These are phyloP conservation scores for Trametes pubescens DNA, from an alignment of 1,284 basidiomycete species.

Conservation along the genomic window DNA sequence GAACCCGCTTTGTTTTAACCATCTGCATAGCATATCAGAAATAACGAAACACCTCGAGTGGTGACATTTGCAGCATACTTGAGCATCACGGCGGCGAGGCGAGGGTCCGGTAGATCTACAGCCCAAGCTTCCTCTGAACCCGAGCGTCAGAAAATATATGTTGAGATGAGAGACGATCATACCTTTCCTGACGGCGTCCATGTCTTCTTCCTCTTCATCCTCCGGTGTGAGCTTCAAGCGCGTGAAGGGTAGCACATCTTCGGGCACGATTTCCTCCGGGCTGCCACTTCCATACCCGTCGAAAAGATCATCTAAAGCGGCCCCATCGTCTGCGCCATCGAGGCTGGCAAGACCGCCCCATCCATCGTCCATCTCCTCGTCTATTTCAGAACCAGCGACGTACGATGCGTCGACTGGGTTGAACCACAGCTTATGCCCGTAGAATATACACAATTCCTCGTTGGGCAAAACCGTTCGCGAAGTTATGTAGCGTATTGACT, in stretches of 20 bases:
- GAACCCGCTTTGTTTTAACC: conserved; percentile 67
- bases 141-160: neutral
- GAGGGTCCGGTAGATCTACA: conserved; percentile 80
- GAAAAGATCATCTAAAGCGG: conserved; percentile 36
- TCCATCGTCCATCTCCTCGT: conserved; percentile 51
- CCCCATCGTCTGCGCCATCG: conserved; percentile 31
- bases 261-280: conserved; percentile 55
- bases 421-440: conserved; percentile 77
- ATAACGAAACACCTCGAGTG: conserved; percentile 15
- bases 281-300: conserved; percentile 42
- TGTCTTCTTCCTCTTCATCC: conserved; percentile 66
- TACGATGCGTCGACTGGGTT: conserved; percentile 46
- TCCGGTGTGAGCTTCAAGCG: conserved; percentile 62
- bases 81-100: conserved; percentile 67
- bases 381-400: conserved; percentile 25
- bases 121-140: conserved; percentile 73
- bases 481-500: conserved; percentile 76
- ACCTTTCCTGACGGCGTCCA: conserved; percentile 66
- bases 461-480: conserved; percentile 58
- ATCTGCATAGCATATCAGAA: conserved; percentile 50
- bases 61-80: conserved; percentile 53
- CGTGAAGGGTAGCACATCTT: conserved; percentile 69
- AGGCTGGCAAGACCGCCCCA: conserved; percentile 56
- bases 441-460: conserved; percentile 85
- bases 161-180: neutral